Percentiles rank a stretch among this genome's conserved stretches.
Evolutionary conservation across 1,139 yeast species (phyloP).

Genomic region (Geotrichum fermentans): DNA sequence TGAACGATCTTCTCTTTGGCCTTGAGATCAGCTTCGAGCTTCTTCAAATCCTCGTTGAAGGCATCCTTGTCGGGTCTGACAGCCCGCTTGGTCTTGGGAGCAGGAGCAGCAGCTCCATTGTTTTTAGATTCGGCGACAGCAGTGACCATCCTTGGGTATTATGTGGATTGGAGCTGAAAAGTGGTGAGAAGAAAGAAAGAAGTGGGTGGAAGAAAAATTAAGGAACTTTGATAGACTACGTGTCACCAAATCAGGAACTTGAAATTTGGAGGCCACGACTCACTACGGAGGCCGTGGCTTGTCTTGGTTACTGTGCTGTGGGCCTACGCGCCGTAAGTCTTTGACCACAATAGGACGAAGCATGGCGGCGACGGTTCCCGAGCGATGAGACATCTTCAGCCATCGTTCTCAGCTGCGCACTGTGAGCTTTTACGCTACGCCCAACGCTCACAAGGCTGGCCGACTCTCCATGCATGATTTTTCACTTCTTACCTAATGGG

Average conservation of each 20-base stretch:
- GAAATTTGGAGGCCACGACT: too few species aligned
- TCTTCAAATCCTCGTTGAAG: slow-evolving; percentile 63
- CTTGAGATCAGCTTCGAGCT: slow-evolving; percentile 63
- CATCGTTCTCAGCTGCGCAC: too few species aligned
- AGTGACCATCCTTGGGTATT: slow-evolving; percentile 11
- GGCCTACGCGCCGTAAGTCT: too few species aligned
- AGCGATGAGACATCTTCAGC: too few species aligned
- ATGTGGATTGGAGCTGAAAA: background rate
- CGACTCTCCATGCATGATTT: too few species aligned
- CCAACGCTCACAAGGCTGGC: too few species aligned
- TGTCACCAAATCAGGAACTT: slow-evolving; percentile 3
- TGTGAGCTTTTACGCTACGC: too few species aligned
- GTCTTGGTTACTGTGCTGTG: too few species aligned
- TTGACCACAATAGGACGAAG: too few species aligned
- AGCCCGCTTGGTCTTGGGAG: slow-evolving; percentile 26
- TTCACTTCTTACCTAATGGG: too few species aligned
- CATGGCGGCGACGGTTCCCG: too few species aligned
- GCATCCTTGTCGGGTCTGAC: slow-evolving; percentile 38
- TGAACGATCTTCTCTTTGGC: slow-evolving; percentile 42
- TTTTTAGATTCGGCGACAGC: slow-evolving; percentile 10
- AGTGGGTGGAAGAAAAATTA: background rate
- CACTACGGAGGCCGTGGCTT: too few species aligned
- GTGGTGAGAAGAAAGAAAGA: background rate
- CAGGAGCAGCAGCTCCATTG: slow-evolving; percentile 14
- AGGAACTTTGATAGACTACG: slow-evolving; percentile 5